phyloP scores from a whole-genome alignment of 1,284 basidiomycete genomes.

The Puccinia hordei region DNA sequence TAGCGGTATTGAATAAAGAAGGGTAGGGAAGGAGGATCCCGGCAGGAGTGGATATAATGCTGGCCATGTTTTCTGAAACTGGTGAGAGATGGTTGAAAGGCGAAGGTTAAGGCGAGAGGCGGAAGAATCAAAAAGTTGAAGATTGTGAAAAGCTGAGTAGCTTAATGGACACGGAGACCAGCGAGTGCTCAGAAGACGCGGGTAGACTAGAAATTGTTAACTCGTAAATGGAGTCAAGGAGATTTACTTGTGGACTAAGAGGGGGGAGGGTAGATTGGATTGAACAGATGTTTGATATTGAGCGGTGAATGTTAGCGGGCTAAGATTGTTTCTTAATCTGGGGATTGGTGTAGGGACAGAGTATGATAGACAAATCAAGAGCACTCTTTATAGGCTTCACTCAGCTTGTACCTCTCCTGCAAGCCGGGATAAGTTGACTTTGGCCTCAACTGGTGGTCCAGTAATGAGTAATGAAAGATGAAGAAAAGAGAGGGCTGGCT shows the following conservation, averaged over 20 bases:
- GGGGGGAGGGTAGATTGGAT: neutral
- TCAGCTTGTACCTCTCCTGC: neutral
- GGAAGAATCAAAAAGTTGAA: neutral
- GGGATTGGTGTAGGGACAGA: neutral
- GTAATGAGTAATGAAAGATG: too few species aligned
- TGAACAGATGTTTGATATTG: neutral
- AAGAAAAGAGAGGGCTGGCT: neutral
- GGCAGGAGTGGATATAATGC: neutral
- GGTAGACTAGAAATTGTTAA: neutral
- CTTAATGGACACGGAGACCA: neutral
- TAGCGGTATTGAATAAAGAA: conserved; percentile 12
- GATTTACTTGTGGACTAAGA: neutral
- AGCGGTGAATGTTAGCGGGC: too few species aligned
- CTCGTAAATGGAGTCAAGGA: neutral
- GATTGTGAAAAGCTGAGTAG: neutral
- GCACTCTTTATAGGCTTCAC: neutral
- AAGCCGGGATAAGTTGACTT: neutral
- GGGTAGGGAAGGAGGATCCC: conserved; percentile 5
- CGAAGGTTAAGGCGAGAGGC: neutral
- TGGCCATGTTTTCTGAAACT: neutral
- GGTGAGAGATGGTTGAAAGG: neutral
- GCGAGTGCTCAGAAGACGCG: neutral
- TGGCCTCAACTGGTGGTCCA: neutral
- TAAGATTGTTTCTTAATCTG: too few species aligned
- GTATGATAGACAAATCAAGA: neutral